phyloP scores from a whole-genome alignment of 2,329 filamentous ascomycete genomes.

The Calonectria pseudoturangicola region DNA sequence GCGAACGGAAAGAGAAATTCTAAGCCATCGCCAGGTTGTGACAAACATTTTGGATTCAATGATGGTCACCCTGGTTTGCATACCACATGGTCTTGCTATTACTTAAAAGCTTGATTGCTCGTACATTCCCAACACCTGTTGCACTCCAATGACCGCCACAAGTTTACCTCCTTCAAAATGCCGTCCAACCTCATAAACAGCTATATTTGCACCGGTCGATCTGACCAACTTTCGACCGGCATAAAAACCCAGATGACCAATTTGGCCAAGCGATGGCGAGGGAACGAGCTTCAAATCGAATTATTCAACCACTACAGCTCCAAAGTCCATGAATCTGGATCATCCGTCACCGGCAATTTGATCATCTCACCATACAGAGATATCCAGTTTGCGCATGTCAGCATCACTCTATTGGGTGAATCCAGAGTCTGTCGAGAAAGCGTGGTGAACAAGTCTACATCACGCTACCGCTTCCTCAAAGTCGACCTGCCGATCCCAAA shows the following conservation, averaged over 20 bases:
- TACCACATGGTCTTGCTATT: neutral
- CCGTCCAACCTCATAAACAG: neutral
- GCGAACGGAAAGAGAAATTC: conserved; percentile 6
- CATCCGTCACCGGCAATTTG: neutral
- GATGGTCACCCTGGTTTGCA: neutral
- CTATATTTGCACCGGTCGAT: neutral
- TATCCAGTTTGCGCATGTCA: neutral
- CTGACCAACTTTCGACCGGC: neutral
- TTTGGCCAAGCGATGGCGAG: conserved; percentile 3
- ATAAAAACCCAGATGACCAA: neutral
- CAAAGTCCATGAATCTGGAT: conserved; percentile 10
- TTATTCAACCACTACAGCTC: conserved; percentile 9
- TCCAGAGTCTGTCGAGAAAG: conserved; percentile 4
- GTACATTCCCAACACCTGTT: neutral
- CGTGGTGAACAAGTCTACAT: neutral
- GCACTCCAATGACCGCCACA: neutral
- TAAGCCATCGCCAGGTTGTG: conserved; percentile 6
- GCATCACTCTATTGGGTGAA: neutral
- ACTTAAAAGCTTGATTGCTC: neutral
- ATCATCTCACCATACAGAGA: neutral
- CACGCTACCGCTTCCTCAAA: conserved; percentile 1
- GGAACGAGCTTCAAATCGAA: conserved; percentile 6
- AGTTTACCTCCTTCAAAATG: neutral
- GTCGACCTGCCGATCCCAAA: neutral
- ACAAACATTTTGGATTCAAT: conserved; percentile 4